These are phyloP conservation scores for Lachnellula suecica DNA, from an alignment of 2,329 filamentous ascomycete genomes.

Conservation along the genomic window DNA sequence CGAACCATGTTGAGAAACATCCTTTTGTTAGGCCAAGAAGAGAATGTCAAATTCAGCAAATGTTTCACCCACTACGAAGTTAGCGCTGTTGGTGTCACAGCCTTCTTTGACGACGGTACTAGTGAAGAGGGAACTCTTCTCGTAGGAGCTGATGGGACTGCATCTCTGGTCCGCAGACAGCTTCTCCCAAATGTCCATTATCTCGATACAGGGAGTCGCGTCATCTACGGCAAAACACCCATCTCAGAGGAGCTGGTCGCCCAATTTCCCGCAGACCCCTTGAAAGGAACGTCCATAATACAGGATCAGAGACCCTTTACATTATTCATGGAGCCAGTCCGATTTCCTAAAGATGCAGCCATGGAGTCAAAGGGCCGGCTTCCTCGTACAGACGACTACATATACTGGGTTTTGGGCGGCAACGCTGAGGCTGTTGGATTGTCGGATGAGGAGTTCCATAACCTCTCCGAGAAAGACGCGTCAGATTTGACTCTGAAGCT, in stretches of 20 bases:
- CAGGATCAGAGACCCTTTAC: slow-evolving; percentile 18
- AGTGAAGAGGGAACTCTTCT: slow-evolving; percentile 33
- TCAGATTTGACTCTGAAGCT: slow-evolving; percentile 10
- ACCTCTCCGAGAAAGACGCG: slow-evolving; percentile 6
- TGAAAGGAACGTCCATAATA: slow-evolving; percentile 29
- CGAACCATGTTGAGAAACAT: slow-evolving; percentile 35
- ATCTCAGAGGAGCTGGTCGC: slow-evolving; percentile 28
- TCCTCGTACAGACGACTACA: slow-evolving; percentile 29
- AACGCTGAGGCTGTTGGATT: slow-evolving; percentile 3
- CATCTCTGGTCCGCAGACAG: slow-evolving; percentile 37
- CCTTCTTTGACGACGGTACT: slow-evolving; percentile 36
- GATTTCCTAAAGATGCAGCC: slow-evolving; percentile 17
- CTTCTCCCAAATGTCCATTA: slow-evolving; percentile 34
- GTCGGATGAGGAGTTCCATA: slow-evolving; percentile 5
- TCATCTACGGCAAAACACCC: slow-evolving; percentile 41
- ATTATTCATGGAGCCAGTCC: slow-evolving; percentile 27
- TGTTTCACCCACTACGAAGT: slow-evolving; percentile 22
- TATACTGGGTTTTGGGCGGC: slow-evolving; percentile 32
- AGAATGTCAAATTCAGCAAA: slow-evolving; percentile 34
- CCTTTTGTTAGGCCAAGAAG: slow-evolving; percentile 32
- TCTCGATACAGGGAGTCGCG: slow-evolving; percentile 38
- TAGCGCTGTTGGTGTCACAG: slow-evolving; percentile 21
- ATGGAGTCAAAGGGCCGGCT: slow-evolving; percentile 8
- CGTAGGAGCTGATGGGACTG: slow-evolving; percentile 40
- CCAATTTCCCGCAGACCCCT: slow-evolving; percentile 16